Conservation (phyloP, 805 yeast genomes). For the Komagataella pseudopastoris region DNA sequence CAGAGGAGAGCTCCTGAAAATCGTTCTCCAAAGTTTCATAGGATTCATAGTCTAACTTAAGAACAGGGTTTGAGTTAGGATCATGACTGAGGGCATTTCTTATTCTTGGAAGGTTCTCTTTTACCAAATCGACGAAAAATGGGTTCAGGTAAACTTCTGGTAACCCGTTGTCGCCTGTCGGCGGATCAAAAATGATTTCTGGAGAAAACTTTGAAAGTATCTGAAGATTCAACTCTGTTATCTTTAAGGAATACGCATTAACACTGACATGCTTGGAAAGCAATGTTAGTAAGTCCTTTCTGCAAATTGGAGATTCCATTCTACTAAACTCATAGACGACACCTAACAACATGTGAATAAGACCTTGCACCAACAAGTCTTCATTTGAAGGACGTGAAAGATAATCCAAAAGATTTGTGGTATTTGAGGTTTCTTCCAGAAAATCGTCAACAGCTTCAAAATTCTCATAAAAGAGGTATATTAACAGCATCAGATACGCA, state of each 20-base stretch:
- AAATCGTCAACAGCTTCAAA: conserved; percentile 63
- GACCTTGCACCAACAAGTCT: conserved; percentile 44
- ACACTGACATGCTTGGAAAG: conserved; percentile 65
- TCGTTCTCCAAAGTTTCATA: conserved; percentile 31
- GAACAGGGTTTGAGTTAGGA: conserved; percentile 61
- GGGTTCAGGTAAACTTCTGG: conserved; percentile 71
- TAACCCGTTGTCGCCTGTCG: conserved; percentile 70
- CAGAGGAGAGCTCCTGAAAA: conserved; percentile 8
- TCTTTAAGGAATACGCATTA: conserved; percentile 62
- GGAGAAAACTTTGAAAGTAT: conserved; percentile 44
- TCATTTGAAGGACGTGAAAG: conserved; percentile 29
- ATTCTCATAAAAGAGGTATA: conserved; percentile 71
- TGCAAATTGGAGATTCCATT: conserved; percentile 42
- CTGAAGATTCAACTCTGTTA: conserved; percentile 54
- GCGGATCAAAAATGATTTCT: conserved; percentile 31
- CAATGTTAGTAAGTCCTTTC: conserved; percentile 47
- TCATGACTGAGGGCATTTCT: conserved; percentile 58
- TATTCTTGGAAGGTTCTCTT: conserved; percentile 57
- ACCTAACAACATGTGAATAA: conserved; percentile 62
- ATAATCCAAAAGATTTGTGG: conserved; percentile 57
- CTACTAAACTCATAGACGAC: conserved; percentile 66
- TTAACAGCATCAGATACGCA: conserved; percentile 64
- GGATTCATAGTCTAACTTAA: conserved; percentile 49
- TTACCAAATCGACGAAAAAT: conserved; percentile 48
- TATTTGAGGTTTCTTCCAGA: conserved; percentile 48